phyloP scores from a whole-genome alignment of 2,329 filamentous ascomycete genomes.

The Endocalyx cinctus region DNA sequence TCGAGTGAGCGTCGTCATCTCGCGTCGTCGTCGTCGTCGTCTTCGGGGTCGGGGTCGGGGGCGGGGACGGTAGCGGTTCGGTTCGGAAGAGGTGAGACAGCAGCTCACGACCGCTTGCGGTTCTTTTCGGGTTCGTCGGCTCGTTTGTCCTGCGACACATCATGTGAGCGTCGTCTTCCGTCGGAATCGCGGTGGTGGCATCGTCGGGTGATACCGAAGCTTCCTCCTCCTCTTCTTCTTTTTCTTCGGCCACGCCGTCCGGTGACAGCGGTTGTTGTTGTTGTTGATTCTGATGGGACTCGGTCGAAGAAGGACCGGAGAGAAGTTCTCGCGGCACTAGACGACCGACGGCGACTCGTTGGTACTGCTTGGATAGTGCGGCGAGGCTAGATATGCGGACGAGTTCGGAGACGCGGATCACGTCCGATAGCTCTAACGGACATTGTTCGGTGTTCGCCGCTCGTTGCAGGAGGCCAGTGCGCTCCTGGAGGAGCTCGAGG shows the following conservation, averaged over 20 bases:
- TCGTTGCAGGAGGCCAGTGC: slow-evolving; percentile 22
- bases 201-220: slow-evolving; percentile 12
- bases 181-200: slow-evolving; percentile 14
- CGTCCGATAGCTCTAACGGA: slow-evolving; percentile 28
- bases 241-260: slow-evolving; percentile 16
- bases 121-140: slow-evolving; percentile 22
- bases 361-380: slow-evolving; percentile 32
- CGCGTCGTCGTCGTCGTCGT: no score
- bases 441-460: slow-evolving; percentile 12
- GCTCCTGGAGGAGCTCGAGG: slow-evolving; percentile 22
- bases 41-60: slow-evolving; percentile 26
- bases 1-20: slow-evolving; percentile 18
- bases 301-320: no score
- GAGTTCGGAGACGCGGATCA: slow-evolving; percentile 30
- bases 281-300: no score
- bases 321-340: slow-evolving; percentile 22
- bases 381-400: slow-evolving; percentile 26
- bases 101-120: no score
- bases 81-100: slow-evolving; percentile 18
- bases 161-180: slow-evolving; percentile 9
- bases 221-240: slow-evolving; percentile 17
- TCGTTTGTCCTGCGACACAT: slow-evolving; percentile 8
- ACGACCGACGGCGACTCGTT: slow-evolving; percentile 26
- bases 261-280: slow-evolving; percentile 7
- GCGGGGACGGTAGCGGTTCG: slow-evolving; percentile 29